Percentiles rank a stretch among this genome's conserved stretches.
phyloP scores from a whole-genome alignment of 1,284 basidiomycete genomes.

The Athelia sp. region DNA sequence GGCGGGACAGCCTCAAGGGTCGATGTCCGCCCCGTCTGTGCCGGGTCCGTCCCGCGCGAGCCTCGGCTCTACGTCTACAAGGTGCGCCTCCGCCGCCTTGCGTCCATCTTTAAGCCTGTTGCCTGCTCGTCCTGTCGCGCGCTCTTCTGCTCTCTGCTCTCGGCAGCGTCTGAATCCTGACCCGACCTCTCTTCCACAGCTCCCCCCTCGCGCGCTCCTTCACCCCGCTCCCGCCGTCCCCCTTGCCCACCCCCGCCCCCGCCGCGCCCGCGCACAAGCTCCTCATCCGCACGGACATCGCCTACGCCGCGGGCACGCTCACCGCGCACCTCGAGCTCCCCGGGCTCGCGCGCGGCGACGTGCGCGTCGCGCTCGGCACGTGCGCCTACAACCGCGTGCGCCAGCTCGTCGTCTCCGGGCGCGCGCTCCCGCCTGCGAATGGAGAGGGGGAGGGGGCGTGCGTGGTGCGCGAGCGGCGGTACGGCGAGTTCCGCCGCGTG shows the following conservation, averaged over 20 bases:
- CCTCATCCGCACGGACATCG: constrained; percentile 48
- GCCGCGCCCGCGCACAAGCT: constrained; percentile 9
- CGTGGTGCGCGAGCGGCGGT: constrained; percentile 45
- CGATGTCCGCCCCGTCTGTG: constrained; percentile 1
- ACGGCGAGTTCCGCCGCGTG: constrained; percentile 45
- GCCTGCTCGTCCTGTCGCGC: neutral
- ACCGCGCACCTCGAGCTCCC: constrained; percentile 61
- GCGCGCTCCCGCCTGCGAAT: constrained; percentile 28
- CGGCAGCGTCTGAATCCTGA: neutral
- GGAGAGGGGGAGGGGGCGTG: too few species aligned
- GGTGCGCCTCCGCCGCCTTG: neutral
- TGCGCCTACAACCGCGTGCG: constrained; percentile 50
- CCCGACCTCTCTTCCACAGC: neutral
- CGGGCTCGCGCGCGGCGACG: constrained; percentile 48
- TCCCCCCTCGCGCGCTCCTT: neutral
- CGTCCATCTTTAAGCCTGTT: neutral
- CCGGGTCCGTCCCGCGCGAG: neutral
- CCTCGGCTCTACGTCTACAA: neutral
- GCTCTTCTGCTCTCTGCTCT: neutral
- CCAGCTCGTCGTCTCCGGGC: constrained; percentile 49
- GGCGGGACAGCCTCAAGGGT: neutral
- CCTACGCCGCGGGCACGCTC: constrained; percentile 45
- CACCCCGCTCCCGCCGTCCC: constrained; percentile 1
- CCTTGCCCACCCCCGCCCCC: constrained; percentile 5
- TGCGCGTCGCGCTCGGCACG: constrained; percentile 48